Evolutionary conservation across 176 grass and related monocot species (phyloP), one percentile per base, ranked within the genome.

Genomic region (Lolium rigidum): DNA sequence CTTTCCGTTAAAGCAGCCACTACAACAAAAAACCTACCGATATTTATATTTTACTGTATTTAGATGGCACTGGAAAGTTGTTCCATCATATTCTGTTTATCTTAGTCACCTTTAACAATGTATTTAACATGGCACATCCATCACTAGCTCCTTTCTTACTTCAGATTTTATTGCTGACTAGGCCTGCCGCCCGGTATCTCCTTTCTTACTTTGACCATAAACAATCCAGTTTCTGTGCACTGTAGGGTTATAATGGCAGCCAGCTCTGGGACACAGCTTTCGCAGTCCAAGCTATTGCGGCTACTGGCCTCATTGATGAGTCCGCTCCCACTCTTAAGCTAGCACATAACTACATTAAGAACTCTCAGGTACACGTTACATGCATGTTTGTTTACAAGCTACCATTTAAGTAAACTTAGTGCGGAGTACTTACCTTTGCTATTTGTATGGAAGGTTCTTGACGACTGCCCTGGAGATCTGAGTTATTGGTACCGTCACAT

Each of bases 191-290:
- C 8, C 46, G 46, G 46, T 47, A 50, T 4, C 43, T 12, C 14
- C 46, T 17, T n/a, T 68, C 38, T 85, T 56, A 46, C 20, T 83
- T 79, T 79, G 15, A 52, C 25, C 28, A 50, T 51, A 78, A 88
- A 9, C 44, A 7, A 80, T 17, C 46, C 52, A 70, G 0, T 50
- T 85, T 70, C 67, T 86, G 37, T 55, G 22, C 17, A 82, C 24
- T 83, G 48, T 85, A 94, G 94, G 95, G 91, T 43, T 98, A 95
- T 80, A 92, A 95, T 93, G 95, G 95, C 41, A 98, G 93, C 82
- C 95, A 95, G 54, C 74, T 95, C 38, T 95, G 95, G 93, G 95
- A 95, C 46, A 98, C 95, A 49, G 91, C 89, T 90, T 95, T 98
- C 31, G 55, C 93, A 80, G 89, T 92, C 91, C 93, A 95, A 92